Evolutionary conservation across 2,329 filamentous ascomycete genomes (phyloP).

Genomic region (Purpureocillium takamizusanense): DNA sequence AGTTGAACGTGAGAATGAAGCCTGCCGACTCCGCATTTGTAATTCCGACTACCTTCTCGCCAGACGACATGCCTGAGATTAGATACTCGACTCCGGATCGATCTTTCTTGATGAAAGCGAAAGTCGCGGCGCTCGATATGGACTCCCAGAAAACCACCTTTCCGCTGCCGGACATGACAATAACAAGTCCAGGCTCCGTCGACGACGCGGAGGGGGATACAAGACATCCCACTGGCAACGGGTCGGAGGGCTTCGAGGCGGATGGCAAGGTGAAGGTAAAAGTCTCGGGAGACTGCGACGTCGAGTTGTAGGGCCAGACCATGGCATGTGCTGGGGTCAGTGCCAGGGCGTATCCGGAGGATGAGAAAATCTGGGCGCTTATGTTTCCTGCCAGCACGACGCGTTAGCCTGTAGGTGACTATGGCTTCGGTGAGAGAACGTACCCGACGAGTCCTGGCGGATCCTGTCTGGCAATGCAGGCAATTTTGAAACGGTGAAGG

Average conservation of each 20-base stretch:
- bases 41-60: conserved; percentile 69
- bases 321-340: conserved; percentile 76
- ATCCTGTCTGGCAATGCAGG: conserved; percentile 74
- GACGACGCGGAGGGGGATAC: conserved; percentile 69
- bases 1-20: conserved; percentile 77
- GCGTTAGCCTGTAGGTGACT: conserved; percentile 36
- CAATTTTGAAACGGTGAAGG: conserved; percentile 78
- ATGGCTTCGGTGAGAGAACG: conserved; percentile 17
- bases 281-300: conserved; percentile 61
- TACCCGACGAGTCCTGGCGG: conserved; percentile 56
- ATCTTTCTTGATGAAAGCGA: conserved; percentile 75
- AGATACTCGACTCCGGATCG: conserved; percentile 69
- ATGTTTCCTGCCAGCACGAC: conserved; percentile 43
- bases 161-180: conserved; percentile 75
- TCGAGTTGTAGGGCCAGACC: conserved; percentile 80
- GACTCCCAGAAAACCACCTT: conserved; percentile 94
- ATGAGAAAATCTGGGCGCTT: conserved; percentile 40
- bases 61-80: conserved; percentile 65
- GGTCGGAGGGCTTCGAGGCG: conserved; percentile 56
- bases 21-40: conserved; percentile 79
- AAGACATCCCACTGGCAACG: conserved; percentile 73
- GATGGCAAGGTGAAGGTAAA: conserved; percentile 75
- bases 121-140: conserved; percentile 76
- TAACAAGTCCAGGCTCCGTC: conserved; percentile 76
- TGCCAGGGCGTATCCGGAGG: conserved; percentile 65